phyloP scores from a whole-genome alignment of 2,329 filamentous ascomycete species.

The Fusarium sp. region DNA sequence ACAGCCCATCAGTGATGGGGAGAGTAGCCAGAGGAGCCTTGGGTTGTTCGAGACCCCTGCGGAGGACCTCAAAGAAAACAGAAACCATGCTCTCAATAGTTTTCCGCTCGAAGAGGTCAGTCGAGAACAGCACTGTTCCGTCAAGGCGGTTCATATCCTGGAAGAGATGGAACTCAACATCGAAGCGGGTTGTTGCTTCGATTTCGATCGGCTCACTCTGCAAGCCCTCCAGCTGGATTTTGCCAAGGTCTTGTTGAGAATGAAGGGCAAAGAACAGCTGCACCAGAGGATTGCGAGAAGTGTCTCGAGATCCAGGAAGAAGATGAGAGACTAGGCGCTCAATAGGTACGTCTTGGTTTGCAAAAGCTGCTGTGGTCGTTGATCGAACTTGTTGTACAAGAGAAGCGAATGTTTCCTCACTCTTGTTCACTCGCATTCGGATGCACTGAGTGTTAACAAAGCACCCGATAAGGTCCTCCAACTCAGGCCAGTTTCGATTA shows the following conservation, averaged over 20 bases:
- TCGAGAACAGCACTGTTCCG: neutral
- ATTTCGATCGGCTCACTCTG: too few relatives aligned
- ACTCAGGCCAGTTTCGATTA: too few relatives aligned
- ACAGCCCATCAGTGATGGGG: neutral
- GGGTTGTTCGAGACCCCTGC: conserved; percentile 21
- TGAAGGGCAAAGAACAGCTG: neutral
- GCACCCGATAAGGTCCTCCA: too few relatives aligned
- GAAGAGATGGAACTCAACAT: neutral
- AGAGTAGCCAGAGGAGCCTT: neutral
- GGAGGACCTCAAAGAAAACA: conserved; percentile 32
- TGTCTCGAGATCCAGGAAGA: conserved; percentile 1
- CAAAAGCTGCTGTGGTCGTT: neutral
- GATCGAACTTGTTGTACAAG: neutral
- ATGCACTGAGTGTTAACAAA: too few relatives aligned
- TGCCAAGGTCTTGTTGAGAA: neutral
- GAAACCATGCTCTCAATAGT: neutral
- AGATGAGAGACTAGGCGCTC: neutral
- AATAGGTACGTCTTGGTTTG: neutral
- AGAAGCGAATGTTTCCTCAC: neutral
- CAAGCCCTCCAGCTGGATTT: neutral
- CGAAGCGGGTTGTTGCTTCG: neutral
- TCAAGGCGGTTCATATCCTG: neutral
- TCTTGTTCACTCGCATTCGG: neutral
- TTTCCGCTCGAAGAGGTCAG: neutral
- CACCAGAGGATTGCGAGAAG: neutral